Conservation (phyloP, 148 eudicot genomes). For the Suaeda aralocaspica region DNA sequence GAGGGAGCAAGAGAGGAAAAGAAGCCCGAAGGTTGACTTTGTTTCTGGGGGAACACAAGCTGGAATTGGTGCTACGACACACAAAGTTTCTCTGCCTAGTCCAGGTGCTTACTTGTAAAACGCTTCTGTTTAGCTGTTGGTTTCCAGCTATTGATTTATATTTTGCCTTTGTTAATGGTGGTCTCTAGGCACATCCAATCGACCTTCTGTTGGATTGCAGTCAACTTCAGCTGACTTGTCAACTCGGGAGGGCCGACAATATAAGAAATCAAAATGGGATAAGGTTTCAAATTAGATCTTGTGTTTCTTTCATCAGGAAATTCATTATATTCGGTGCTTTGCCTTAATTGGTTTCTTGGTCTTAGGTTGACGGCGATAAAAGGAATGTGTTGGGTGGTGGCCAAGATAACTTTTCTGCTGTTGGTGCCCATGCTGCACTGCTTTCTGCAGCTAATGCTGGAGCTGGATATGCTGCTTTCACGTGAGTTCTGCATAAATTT, state of each 20-base stretch:
- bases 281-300: constrained; percentile 42
- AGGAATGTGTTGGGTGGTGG: constrained; percentile 45
- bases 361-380: constrained; percentile 83
- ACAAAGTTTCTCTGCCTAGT: constrained; percentile 51
- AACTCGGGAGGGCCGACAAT: constrained; percentile 72
- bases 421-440: constrained; percentile 54
- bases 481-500: constrained; percentile 52
- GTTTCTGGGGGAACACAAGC: constrained; percentile 62
- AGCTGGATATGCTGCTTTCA: constrained; percentile 77
- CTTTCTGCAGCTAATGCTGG: constrained; percentile 74
- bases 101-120: constrained; percentile 40
- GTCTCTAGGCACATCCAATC: constrained; percentile 45
- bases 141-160: not conserved
- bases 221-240: constrained; percentile 40
- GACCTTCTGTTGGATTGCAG: constrained; percentile 40
- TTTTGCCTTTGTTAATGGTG: constrained; percentile 9
- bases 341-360: constrained; percentile 7
- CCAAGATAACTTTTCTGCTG: constrained; percentile 50
- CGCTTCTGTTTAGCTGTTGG: not conserved
- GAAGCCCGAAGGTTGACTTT: constrained; percentile 72
- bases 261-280: constrained; percentile 98
- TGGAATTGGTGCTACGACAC: constrained; percentile 42
- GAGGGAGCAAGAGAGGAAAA: constrained; percentile 85
- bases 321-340: not conserved
- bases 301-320: not conserved